Evolutionary conservation across 2,329 filamentous ascomycete species (phyloP), one percentile per base, ranked within the genome.

Genomic region (Huntiella moniliformis): DNA sequence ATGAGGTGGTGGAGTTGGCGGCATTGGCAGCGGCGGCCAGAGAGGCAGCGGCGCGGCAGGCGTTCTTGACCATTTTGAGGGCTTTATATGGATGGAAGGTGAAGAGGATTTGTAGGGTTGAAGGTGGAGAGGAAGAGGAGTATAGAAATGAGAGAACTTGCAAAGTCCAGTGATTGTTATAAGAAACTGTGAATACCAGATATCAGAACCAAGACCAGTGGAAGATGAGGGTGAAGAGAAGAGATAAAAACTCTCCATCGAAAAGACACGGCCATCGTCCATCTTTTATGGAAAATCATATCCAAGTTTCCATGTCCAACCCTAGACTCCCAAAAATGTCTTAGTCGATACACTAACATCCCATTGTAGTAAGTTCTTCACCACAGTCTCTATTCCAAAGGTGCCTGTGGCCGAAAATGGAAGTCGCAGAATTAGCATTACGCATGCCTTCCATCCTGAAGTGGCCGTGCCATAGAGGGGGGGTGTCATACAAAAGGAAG

Each of bases 1-100:
- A 32, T 15, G 12, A 15, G 40, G 42, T 15, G 44, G 39, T 38
- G 36, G 41, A 31, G 38, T 40, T 40, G 46, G 41, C 33, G 33
- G 43, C 40, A 13, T n/a, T 22, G 16, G 41, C 12, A 31, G 33
- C 28, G 16, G 33, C 41, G n/a, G 41, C 17, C n/a, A 33, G 31
- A 4, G 31, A n/a, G 5, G 39, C 39, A 12, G 39, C 39, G n/a
- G 41, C 41, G 32, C 41, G 41, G 41, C 41, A 44, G 8, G 28
- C 17, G 41, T 35, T 36, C 41, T 44, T 44, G 32, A 36, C 41
- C 28, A 44, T 44, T 13, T 5, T 44, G 31, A 10, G 1, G 33
- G n/a, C n/a, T n/a, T n/a, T n/a, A n/a, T 12, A 35, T 13, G 4
- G 13, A 42, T 5, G 4, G 31, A 11, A 42, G 39, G 16, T n/a